Conservation (phyloP, 2,329 filamentous ascomycete species). For the Ophiocordyceps camponoti-leonardi region DNA sequence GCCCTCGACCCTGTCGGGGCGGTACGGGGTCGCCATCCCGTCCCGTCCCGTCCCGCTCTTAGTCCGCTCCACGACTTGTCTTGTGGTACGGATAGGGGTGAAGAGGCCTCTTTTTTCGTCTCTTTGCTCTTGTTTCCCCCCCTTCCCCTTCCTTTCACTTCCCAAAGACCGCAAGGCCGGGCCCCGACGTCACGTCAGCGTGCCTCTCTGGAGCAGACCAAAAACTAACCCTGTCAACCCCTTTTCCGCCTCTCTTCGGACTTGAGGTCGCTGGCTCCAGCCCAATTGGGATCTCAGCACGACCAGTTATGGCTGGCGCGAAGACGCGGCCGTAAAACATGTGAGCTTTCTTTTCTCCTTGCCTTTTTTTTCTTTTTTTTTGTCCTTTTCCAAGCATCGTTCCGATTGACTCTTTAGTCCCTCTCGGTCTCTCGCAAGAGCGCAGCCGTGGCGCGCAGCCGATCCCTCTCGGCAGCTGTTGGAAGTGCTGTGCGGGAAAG, state of each 20-base stretch:
- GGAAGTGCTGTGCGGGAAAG: not conserved
- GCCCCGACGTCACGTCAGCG: not conserved
- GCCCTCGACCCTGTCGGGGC: not conserved
- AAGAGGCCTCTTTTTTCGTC: not conserved
- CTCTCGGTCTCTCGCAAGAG: not conserved
- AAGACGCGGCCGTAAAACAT: not conserved
- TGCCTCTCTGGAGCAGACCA: not conserved
- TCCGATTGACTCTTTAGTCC: not conserved
- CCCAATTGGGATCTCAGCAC: not conserved
- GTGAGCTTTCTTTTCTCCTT: not conserved
- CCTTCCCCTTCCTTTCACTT: no score
- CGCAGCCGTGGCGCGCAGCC: not conserved
- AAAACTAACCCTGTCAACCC: not conserved
- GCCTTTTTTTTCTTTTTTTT: not conserved
- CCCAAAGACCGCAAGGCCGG: not conserved
- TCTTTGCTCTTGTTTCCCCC: no score
- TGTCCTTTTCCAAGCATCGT: no score
- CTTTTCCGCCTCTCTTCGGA: not conserved
- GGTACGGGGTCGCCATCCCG: not conserved
- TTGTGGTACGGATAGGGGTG: not conserved
- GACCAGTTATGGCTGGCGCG: not conserved
- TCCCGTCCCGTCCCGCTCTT: not conserved
- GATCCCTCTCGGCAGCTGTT: not conserved
- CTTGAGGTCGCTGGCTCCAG: not conserved
- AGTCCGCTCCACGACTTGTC: not conserved